Conservation (phyloP, 106 monocot genomes). For the Platanthera guangdongensis region DNA sequence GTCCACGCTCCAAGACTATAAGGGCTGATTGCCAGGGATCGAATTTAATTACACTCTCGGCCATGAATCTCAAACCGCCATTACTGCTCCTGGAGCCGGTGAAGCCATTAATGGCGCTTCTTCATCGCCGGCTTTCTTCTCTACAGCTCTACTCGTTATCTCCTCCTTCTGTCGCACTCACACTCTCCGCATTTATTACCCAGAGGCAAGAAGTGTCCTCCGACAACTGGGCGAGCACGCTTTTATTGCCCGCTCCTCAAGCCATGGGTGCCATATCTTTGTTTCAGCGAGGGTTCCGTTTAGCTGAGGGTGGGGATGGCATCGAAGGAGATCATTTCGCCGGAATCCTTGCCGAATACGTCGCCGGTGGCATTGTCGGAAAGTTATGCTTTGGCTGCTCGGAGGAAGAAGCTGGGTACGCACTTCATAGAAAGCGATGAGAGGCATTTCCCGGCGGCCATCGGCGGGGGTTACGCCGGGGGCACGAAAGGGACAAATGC, state of each 20-base stretch:
- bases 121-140: not conserved
- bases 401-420: constrained; percentile 52
- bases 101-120: constrained; percentile 2
- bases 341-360: constrained; percentile 17
- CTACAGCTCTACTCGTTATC: not conserved
- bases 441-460: constrained; percentile 24
- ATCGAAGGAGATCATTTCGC: constrained; percentile 47
- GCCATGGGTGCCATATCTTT: not conserved
- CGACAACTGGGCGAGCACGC: not conserved
- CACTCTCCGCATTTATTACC: not conserved
- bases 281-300: not conserved
- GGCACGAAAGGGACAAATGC: no score
- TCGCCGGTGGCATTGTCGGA: constrained; percentile 13
- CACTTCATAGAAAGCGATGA: constrained; percentile 74
- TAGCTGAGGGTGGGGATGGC: constrained; percentile 16
- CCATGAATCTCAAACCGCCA: no score
- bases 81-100: not conserved
- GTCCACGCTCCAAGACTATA: not conserved
- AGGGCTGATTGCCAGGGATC: not conserved
- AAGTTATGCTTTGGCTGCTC: not conserved
- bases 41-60: not conserved
- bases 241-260: constrained; percentile 6
- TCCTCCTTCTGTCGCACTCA: not conserved
- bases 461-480: constrained; percentile 16
- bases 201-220: not conserved